Evolutionary conservation across 257 asterid species (phyloP).

Genomic region (Solanum ahanhuiri): DNA sequence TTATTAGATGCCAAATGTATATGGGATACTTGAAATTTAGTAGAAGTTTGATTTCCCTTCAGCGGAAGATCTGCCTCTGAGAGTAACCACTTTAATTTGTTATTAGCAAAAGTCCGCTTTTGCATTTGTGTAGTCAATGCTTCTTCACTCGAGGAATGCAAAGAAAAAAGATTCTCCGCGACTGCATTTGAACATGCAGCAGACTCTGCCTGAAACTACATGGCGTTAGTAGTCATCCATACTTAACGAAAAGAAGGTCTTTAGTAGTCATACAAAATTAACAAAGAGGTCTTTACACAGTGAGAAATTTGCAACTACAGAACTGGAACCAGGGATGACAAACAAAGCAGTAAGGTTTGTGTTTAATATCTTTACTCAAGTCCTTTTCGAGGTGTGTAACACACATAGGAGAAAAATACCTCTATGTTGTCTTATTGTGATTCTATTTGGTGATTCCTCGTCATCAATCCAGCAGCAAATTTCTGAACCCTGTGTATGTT

Average conservation of each 20-base stretch:
- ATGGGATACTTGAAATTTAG: not conserved
- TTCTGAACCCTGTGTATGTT: slow-evolving; percentile 54
- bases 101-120: not conserved
- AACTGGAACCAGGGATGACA: no score
- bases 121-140: not conserved
- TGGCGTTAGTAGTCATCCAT: not conserved
- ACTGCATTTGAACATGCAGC: not conserved
- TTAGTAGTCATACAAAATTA: not conserved
- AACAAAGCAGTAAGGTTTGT: no score
- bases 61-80: not conserved
- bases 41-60: not conserved
- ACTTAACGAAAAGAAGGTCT: not conserved
- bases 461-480: slow-evolving; percentile 33
- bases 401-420: slow-evolving; percentile 2
- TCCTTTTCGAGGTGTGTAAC: no score
- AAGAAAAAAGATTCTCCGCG: not conserved
- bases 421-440: not conserved
- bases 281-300: no score
- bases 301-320: no score
- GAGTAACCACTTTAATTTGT: not conserved
- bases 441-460: not conserved
- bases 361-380: no score
- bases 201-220: not conserved
- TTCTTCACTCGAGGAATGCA: not conserved
- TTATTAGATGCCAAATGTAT: not conserved